A percentile compares a stretch with the other conserved stretches of the same genome.
These are phyloP conservation scores for Pleurotus tuber-regium DNA, from an alignment of 768 basidiomycete species.

Conservation along the genomic window DNA sequence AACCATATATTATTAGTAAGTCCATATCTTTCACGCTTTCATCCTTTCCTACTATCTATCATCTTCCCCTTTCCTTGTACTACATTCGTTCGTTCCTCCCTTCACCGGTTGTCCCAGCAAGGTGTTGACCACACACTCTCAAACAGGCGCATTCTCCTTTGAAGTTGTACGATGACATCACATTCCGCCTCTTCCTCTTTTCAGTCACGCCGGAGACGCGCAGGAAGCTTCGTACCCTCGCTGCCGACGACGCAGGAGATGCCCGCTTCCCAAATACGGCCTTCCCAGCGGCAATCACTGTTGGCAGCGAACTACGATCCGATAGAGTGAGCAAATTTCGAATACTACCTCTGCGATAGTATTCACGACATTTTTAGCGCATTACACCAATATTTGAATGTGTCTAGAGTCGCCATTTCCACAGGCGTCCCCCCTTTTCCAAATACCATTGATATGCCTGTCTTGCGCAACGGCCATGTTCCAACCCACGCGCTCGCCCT, in stretches of 20 bases:
- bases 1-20: slow-evolving; percentile 19
- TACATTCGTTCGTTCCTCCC: slow-evolving; percentile 4
- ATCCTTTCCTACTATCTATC: slow-evolving; percentile 12
- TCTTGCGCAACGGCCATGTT: slow-evolving; percentile 40
- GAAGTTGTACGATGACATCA: too few species aligned
- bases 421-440: slow-evolving; percentile 28
- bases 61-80: slow-evolving; percentile 13
- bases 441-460: slow-evolving; percentile 44
- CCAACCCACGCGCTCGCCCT: slow-evolving; percentile 61
- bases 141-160: background rate
- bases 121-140: background rate
- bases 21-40: slow-evolving; percentile 11
- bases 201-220: slow-evolving; percentile 1
- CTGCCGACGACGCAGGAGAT: slow-evolving; percentile 5
- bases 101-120: background rate
- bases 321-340: slow-evolving; percentile 10
- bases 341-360: too few species aligned
- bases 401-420: slow-evolving; percentile 22
- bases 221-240: slow-evolving; percentile 7
- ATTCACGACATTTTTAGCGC: slow-evolving; percentile 38
- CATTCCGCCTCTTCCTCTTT: background rate
- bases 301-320: slow-evolving; percentile 11
- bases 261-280: slow-evolving; percentile 6
- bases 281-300: slow-evolving; percentile 3
- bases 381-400: slow-evolving; percentile 43